Conservation (phyloP, 2,329 filamentous ascomycete genomes). For the Alternaria panax region DNA sequence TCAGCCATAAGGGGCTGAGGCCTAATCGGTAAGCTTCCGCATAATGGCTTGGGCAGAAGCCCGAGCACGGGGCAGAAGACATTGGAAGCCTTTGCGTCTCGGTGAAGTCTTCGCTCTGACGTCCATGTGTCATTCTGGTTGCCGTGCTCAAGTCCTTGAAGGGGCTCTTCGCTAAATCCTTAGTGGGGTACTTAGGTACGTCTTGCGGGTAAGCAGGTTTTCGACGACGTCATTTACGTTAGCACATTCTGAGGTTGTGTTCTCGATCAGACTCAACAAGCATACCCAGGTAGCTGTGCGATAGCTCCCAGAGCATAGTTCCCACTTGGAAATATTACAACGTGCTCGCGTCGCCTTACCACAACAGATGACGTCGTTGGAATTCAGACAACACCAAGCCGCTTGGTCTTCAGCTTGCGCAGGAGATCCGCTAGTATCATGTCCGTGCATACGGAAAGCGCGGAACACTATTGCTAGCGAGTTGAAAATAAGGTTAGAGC, state of each 20-base stretch:
- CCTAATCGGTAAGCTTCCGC: background rate
- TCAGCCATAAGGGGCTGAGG: background rate
- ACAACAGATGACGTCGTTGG: background rate
- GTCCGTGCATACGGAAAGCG: background rate
- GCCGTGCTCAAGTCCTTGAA: background rate
- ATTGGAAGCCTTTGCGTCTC: background rate
- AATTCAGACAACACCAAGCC: slow-evolving; percentile 1
- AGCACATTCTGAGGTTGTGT: background rate
- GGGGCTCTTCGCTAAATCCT: background rate
- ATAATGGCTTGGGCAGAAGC: background rate
- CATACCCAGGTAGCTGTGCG: background rate
- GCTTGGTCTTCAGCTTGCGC: background rate
- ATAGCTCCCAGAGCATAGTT: background rate
- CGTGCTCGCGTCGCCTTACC: background rate
- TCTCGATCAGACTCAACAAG: background rate
- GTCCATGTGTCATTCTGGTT: background rate
- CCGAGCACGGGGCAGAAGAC: background rate
- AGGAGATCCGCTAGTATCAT: background rate
- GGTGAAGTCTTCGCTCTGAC: background rate
- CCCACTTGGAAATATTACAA: background rate
- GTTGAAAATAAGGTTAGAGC: background rate
- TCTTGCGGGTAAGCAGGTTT: background rate
- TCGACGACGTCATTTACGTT: background rate
- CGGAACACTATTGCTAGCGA: background rate
- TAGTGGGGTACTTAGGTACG: background rate